Evolutionary conservation across 2,329 filamentous ascomycete genomes (phyloP).

Genomic region (Stylonectria norvegica): DNA sequence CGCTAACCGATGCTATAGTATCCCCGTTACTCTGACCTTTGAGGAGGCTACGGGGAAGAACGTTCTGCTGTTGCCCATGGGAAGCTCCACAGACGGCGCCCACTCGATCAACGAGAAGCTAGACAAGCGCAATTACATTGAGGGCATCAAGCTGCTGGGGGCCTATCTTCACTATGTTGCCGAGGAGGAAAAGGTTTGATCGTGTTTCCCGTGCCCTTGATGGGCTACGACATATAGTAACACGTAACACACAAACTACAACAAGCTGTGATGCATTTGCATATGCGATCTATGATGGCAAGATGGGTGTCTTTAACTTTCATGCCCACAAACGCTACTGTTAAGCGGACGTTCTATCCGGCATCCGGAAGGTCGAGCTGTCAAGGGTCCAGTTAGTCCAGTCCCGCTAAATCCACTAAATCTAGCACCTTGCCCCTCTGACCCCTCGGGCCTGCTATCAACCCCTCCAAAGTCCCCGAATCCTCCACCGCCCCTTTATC

Average conservation of each 20-base stretch:
- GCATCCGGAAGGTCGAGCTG: too few relatives aligned
- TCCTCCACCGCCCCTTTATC: conserved; percentile 20
- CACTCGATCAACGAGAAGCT: conserved; percentile 99
- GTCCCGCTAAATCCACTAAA: too few relatives aligned
- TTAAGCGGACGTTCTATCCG: too few relatives aligned
- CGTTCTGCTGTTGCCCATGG: conserved; percentile 92
- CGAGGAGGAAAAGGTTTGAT: conserved; percentile 65
- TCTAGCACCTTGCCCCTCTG: not conserved
- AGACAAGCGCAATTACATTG: conserved; percentile 95
- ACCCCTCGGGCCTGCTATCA: conserved; percentile 8
- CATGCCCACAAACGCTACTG: too few relatives aligned
- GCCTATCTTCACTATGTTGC: conserved; percentile 96
- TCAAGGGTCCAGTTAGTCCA: too few relatives aligned
- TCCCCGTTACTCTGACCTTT: conserved; percentile 94
- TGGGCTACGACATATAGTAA: too few relatives aligned
- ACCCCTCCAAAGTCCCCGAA: conserved; percentile 22
- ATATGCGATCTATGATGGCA: too few relatives aligned
- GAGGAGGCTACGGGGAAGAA: conserved; percentile 98
- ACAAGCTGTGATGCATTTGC: not conserved
- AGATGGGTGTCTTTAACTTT: too few relatives aligned
- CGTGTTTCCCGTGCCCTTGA: too few relatives aligned
- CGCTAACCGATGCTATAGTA: conserved; percentile 51
- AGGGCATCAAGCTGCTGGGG: conserved; percentile 92
- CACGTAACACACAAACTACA: too few relatives aligned
- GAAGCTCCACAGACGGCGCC: conserved; percentile 90